phyloP scores from a whole-genome alignment of 1,284 basidiomycete genomes.

The Melampsora occidentalis region DNA sequence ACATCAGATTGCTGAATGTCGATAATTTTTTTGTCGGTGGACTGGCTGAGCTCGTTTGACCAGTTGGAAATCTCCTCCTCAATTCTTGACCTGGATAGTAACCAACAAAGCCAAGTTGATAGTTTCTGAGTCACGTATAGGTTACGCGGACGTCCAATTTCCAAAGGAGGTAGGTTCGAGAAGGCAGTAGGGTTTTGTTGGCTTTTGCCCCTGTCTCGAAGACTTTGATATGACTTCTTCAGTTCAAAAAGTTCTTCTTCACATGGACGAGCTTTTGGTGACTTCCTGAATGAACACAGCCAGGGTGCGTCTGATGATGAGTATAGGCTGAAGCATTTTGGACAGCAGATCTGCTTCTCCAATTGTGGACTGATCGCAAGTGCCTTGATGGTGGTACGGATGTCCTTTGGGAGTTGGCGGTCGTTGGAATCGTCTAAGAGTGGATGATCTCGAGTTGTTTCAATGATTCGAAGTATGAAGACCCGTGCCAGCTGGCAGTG shows the following conservation, averaged over 20 bases:
- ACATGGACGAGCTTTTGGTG: slow-evolving; percentile 12
- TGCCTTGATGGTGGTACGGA: slow-evolving; percentile 8
- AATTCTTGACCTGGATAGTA: background rate
- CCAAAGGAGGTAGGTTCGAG: background rate
- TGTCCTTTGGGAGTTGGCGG: slow-evolving; percentile 13
- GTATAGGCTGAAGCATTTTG: slow-evolving; percentile 25
- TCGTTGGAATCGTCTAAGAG: slow-evolving; percentile 3
- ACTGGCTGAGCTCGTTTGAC: background rate
- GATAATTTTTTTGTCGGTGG: background rate
- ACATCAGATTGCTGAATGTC: slow-evolving; percentile 19
- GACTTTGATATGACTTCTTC: background rate
- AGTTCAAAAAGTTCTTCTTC: slow-evolving; percentile 14
- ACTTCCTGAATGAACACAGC: slow-evolving; percentile 9
- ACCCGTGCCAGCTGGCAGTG: slow-evolving; percentile 1
- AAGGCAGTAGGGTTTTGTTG: background rate
- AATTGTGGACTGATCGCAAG: slow-evolving; percentile 3
- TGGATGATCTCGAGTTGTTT: background rate
- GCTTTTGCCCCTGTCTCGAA: slow-evolving; percentile 13
- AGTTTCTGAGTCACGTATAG: background rate
- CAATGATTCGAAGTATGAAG: slow-evolving; percentile 7
- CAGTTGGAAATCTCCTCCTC: background rate
- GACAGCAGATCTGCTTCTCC: slow-evolving; percentile 9
- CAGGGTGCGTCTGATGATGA: background rate
- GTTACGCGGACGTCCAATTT: background rate
- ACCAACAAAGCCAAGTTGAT: background rate